Evolutionary conservation across 2,329 filamentous ascomycete genomes (phyloP).

Genomic region (Paraphaeosphaeria minitans): DNA sequence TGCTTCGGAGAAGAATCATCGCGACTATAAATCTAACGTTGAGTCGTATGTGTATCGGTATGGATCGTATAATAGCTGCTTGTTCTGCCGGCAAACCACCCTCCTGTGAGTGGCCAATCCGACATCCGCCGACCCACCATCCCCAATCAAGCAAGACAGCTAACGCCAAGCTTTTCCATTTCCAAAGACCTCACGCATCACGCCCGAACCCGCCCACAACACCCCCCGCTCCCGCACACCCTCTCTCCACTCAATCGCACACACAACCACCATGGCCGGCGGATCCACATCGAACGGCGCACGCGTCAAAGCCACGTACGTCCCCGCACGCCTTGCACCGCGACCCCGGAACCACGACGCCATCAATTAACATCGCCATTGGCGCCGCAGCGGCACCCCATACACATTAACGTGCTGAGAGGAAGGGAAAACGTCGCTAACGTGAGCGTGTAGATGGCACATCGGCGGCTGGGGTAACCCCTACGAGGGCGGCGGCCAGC

Average conservation of each 20-base stretch:
- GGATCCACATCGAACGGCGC: constrained; percentile 33
- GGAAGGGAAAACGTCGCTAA: background rate
- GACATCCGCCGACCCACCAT: background rate
- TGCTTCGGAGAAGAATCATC: background rate
- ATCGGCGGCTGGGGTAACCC: constrained; percentile 47
- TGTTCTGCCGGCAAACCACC: background rate
- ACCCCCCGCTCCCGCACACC: background rate
- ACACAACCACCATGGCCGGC: constrained; percentile 37
- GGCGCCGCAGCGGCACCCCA: constrained; percentile 13
- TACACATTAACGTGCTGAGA: background rate
- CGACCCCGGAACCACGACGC: constrained; percentile 14
- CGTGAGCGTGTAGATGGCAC: constrained; percentile 34
- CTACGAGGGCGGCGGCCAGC: constrained; percentile 46
- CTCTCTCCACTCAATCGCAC: constrained; percentile 7
- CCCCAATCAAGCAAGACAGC: constrained; percentile 5
- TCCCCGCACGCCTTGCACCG: constrained; percentile 11
- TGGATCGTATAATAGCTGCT: too few relatives aligned
- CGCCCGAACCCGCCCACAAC: constrained; percentile 7
- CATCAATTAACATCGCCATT: constrained; percentile 12
- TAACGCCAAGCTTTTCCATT: constrained; percentile 10
- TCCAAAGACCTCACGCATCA: background rate
- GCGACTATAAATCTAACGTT: too few relatives aligned
- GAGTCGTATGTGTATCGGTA: too few relatives aligned
- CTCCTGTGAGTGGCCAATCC: background rate
- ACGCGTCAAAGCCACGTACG: constrained; percentile 38